Evolutionary conservation across 208 protist genomes (phyloP).

Genomic region (Lotmaria passim): DNA sequence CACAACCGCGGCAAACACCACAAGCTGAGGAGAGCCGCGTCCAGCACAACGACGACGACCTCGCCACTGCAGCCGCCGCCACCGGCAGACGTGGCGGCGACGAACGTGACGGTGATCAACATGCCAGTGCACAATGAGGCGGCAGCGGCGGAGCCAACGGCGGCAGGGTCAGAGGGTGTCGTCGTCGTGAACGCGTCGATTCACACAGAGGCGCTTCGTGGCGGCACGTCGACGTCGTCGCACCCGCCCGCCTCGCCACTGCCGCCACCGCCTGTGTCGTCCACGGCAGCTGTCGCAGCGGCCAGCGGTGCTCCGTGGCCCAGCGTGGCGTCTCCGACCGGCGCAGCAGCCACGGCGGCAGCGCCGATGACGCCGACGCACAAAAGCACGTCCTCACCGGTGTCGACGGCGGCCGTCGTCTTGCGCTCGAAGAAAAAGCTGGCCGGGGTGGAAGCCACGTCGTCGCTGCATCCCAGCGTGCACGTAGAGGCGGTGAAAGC

Average conservation of each 20-base stretch:
- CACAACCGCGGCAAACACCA: not conserved
- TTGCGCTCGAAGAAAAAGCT: constrained; percentile 11
- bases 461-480: not conserved
- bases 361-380: constrained; percentile 9
- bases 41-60: not conserved
- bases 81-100: constrained; percentile 18
- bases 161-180: not conserved
- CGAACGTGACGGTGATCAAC: constrained; percentile 16
- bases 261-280: not conserved
- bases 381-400: constrained; percentile 5
- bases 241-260: constrained; percentile 1
- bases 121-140: not conserved
- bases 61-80: constrained; percentile 3
- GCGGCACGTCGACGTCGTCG: not conserved
- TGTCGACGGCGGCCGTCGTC: constrained; percentile 11
- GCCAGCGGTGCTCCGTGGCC: not conserved
- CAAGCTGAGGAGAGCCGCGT: too few species aligned
- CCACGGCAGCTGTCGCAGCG: not conserved
- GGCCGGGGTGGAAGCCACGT: not conserved
- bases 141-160: not conserved
- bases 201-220: not conserved
- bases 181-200: not conserved
- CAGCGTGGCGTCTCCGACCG: not conserved
- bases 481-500: not conserved
- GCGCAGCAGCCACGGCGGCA: not conserved